These are phyloP conservation scores for Solanum corneliomulleri DNA, from an alignment of 257 asterid species.

Conservation along the genomic window DNA sequence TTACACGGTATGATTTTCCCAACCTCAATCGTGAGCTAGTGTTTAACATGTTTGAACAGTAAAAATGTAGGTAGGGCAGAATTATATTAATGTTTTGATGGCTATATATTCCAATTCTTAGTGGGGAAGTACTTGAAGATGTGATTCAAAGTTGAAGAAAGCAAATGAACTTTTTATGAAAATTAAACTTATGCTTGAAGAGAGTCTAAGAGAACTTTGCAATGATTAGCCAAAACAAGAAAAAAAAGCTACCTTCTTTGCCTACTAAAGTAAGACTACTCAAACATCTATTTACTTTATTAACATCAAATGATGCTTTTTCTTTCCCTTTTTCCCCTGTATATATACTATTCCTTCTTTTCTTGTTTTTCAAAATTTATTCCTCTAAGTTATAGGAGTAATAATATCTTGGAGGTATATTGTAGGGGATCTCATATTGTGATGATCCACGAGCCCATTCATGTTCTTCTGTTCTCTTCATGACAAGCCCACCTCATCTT, in stretches of 20 bases:
- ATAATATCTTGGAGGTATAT: neutral
- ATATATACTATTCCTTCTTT: neutral
- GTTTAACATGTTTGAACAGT: neutral
- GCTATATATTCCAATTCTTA: neutral
- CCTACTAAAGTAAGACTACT: conserved; percentile 11
- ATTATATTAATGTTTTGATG: neutral
- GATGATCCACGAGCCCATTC: neutral
- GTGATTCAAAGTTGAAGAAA: conserved; percentile 12
- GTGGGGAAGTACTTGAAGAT: conserved; percentile 2
- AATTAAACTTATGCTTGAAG: conserved; percentile 23
- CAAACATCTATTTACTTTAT: neutral
- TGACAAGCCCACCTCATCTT: neutral
- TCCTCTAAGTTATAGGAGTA: neutral
- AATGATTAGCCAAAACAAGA: conserved; percentile 19
- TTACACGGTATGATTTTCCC: neutral
- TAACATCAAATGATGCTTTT: conserved; percentile 15
- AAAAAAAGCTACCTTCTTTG: conserved; percentile 1
- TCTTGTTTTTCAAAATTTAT: neutral
- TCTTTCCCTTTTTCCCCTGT: neutral
- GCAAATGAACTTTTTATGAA: conserved; percentile 2
- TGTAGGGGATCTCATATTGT: neutral
- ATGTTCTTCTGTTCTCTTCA: neutral
- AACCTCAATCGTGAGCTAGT: neutral
- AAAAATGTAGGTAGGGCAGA: neutral
- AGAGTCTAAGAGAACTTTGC: conserved; percentile 5